phyloP scores from a whole-genome alignment of 2,329 filamentous ascomycete genomes.

The Alternaria consortialis region DNA sequence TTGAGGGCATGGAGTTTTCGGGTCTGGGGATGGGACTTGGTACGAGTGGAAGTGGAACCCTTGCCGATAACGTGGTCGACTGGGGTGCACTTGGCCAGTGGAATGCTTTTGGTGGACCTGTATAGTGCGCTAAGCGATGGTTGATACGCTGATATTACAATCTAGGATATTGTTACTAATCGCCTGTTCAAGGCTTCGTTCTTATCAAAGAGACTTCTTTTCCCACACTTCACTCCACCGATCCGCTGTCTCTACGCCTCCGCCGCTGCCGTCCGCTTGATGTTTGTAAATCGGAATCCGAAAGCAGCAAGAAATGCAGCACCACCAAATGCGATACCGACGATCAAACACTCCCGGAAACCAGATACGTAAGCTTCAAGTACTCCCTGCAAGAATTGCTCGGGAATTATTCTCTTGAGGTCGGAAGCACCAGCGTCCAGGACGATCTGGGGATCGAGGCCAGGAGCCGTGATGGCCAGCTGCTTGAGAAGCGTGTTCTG shows the following conservation, averaged over 20 bases:
- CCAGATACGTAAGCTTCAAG: conserved; percentile 5
- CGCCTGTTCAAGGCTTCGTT: background rate
- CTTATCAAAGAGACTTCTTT: background rate
- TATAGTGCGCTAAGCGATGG: background rate
- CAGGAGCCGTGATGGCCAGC: conserved; percentile 45
- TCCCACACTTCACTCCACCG: background rate
- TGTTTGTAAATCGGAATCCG: conserved; percentile 1
- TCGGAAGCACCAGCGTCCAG: conserved; percentile 50
- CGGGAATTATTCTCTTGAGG: background rate
- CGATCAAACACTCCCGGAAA: conserved; percentile 1
- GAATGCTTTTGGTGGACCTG: conserved; percentile 24
- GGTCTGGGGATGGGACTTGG: conserved; percentile 23
- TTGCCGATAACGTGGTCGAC: conserved; percentile 22
- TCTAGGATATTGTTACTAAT: background rate
- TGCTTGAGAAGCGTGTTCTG: conserved; percentile 47
- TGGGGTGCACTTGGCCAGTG: conserved; percentile 43
- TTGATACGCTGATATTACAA: background rate
- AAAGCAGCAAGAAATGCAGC: conserved; percentile 7
- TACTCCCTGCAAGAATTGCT: background rate
- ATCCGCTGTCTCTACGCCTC: background rate
- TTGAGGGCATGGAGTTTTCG: conserved; percentile 40
- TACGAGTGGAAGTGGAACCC: conserved; percentile 13
- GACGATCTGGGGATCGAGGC: conserved; percentile 27
- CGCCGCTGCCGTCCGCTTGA: background rate
- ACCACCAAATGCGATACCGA: conserved; percentile 5